Conservation (phyloP, 371 early-diverging fungal genomes). For the Rhizopus arrhizus region DNA sequence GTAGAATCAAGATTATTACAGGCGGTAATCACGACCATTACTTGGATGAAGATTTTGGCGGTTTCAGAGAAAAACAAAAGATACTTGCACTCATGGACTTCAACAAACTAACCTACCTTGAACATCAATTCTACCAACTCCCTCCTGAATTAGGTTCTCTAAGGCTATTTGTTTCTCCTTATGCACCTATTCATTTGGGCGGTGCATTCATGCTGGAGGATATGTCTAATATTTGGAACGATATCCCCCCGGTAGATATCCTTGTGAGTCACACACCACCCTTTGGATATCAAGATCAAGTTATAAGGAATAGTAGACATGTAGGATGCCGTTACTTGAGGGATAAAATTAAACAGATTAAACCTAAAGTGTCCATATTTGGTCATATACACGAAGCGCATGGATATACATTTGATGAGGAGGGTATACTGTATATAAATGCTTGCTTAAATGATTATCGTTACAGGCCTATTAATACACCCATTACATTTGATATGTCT, state of each 20-base stretch:
- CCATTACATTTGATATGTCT: conserved; percentile 52
- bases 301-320: conserved; percentile 20
- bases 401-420: conserved; percentile 39
- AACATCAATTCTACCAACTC: conserved; percentile 46
- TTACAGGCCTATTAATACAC: conserved; percentile 44
- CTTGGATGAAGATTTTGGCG: conserved; percentile 31
- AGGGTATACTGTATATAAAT: conserved; percentile 50
- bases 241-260: conserved; percentile 49
- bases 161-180: conserved; percentile 55
- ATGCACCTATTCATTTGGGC: conserved; percentile 51
- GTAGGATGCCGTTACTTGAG: conserved; percentile 52
- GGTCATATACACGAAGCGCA: conserved; percentile 63
- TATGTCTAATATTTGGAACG: conserved; percentile 47
- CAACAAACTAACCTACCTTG: conserved; percentile 47
- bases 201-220: conserved; percentile 58
- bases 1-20: conserved; percentile 53
- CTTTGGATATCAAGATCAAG: conserved; percentile 38
- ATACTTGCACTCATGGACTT: conserved; percentile 28
- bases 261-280: conserved; percentile 63
- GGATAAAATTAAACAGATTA: conserved; percentile 39
- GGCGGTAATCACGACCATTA: conserved; percentile 60
- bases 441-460: conserved; percentile 46
- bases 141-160: conserved; percentile 39
- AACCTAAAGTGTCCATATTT: conserved; percentile 51
- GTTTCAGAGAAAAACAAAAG: conserved; percentile 17